Base-by-base conservation (phyloP, 2,329 filamentous ascomycete species). In the Xylaria arbuscula region DNA sequence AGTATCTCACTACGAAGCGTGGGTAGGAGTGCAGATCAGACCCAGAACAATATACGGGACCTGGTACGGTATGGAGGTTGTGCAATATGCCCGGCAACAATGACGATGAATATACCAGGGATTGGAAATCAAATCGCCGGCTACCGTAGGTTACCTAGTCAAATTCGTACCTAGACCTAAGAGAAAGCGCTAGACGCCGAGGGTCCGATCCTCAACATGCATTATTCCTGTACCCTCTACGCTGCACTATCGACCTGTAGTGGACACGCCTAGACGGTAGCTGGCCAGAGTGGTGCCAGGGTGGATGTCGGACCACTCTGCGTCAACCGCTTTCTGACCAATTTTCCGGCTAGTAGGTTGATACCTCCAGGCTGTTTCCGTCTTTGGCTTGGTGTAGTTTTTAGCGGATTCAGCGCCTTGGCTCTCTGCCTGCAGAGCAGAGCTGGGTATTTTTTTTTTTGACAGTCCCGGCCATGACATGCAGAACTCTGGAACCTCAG, bases 371-470 rank as follows among this genome's bases (percentile, higher is more conserved):
- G 13, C 38, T n/a, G 36, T 40, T 56, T 40, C 34, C 36, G 34
- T 17, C n/a, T 5, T 38, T 55, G 51, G 53, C 15, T 40, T 22
- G 28, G 17, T 34, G 15, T 8, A 3, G 51, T 36, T 5, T 40
- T 53, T 47, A 45, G 59, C 42, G 59, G 40, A 64, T 54, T 60
- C 42, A 50, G 63, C 22, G 36, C 45, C 53, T 53, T 53, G 64
- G 47, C 58, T 62, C 64, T 50, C 64, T 50, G 50, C 40, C 57
- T 66, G 51, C 51, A 57, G 34, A 34, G n/a, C 64, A 62, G 54
- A 59, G 60, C 47, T 40, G 53, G 45, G 28, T 45, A 28, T 28
- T 28, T 3, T 28, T 28, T 36, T 28, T 42, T 51, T 55, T 19
- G n/a, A n/a, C n/a, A n/a, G n/a, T n/a, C n/a, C n/a, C n/a, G n/a